Base-by-base conservation (phyloP, 192 early-diverging fungal species). In the Chytriomyces sp. region DNA sequence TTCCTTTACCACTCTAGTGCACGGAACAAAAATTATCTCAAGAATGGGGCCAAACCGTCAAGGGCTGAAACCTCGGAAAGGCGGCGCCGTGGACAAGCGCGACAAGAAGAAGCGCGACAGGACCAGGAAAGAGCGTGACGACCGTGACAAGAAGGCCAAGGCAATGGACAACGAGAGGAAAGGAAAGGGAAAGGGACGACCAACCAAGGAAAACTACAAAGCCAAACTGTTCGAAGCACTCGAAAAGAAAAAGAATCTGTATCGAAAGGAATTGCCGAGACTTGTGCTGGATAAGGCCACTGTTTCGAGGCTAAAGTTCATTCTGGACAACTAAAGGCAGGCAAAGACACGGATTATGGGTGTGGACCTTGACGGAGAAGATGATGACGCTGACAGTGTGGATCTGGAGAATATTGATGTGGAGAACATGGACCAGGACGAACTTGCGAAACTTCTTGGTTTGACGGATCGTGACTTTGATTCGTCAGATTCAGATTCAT, bases 401-500 rank as follows among this genome's bases (percentile, higher is more conserved):
- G 69, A 78, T 35, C 16, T 28, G 6, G 69, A 59, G 23, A 59
- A 35, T 24, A 7, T 57, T 11, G 69, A 71, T 26, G 7, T 57
- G 16, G 50, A 49, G 5, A 71, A 71, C 46, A 9, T 71, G 46
- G 50, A 18, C 61, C 28, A 60, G 6, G 60, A 5, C 18, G 28
- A 73, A 45, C 13, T 73, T 18, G 71, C 65, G 61, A 60, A 49
- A 65, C 50, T 71, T 50, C 10, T 57, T 20, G 9, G 47, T 0
- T 16, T 49, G 18, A 69, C 71, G 60, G 61, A 61, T 10, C 77
- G 70, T 7, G 75, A 75, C 43, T 35, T 64, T 45, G 82, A 83
- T 13, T 43, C 66, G 43, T 57, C 57, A 7, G 53, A 77, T 35
- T 35, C 48, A 68, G 45, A 62, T 1, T 23, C 75, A 18, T 61